phyloP scores from a whole-genome alignment of 176 grass and related monocot genomes.

The Avena sativa region DNA sequence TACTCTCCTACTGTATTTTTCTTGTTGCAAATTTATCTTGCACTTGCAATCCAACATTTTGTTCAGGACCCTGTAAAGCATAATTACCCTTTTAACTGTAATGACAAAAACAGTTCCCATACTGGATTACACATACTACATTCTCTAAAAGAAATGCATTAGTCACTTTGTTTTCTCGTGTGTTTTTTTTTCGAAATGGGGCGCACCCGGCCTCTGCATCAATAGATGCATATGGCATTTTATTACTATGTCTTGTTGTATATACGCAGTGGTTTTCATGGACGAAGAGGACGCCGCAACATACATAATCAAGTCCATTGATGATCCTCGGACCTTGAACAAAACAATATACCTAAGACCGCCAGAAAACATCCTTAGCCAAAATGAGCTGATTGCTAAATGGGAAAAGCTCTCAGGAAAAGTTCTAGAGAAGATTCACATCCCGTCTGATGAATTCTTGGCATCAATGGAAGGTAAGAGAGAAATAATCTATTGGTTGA shows the following conservation, averaged over 20 bases:
- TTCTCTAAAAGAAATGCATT: not conserved
- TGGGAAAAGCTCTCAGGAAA: constrained; percentile 72
- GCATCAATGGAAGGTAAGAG: constrained; percentile 54
- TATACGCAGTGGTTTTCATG: constrained; percentile 43
- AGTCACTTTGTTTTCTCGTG: not conserved
- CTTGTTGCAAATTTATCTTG: not conserved
- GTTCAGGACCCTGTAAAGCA: not conserved
- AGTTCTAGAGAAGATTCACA: constrained; percentile 45
- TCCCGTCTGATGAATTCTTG: constrained; percentile 52
- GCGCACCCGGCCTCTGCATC: too few species aligned
- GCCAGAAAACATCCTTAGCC: constrained; percentile 55
- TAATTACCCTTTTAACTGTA: not conserved
- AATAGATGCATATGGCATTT: too few species aligned
- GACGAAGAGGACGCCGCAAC: constrained; percentile 59
- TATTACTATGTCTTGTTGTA: not conserved
- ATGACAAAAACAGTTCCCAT: not conserved
- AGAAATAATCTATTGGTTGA: not conserved
- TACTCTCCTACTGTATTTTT: not conserved
- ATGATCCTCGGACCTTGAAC: constrained; percentile 64
- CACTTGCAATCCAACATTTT: not conserved
- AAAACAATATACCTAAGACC: constrained; percentile 68
- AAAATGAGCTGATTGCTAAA: constrained; percentile 54
- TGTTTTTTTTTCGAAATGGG: too few species aligned
- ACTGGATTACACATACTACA: not conserved
- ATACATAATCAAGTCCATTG: constrained; percentile 62